These are phyloP conservation scores for Barbatosphaeria neglecta DNA, from an alignment of 495 filamentous ascomycete species.

Conservation along the genomic window DNA sequence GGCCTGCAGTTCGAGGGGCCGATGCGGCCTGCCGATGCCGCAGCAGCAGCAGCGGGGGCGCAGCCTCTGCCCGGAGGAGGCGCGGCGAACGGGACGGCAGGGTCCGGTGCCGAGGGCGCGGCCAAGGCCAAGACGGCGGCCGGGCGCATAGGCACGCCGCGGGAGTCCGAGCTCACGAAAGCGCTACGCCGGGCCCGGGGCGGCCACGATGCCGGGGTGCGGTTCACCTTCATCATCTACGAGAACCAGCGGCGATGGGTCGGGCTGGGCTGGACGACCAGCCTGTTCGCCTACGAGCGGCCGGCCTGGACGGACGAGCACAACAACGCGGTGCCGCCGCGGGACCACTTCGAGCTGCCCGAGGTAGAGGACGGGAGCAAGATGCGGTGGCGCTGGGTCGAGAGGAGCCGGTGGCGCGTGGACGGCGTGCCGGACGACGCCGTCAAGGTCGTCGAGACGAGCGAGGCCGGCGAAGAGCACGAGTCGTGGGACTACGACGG, in stretches of 20 bases:
- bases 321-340: conserved; percentile 63
- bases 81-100: conserved; percentile 1
- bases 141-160: conserved; percentile 4
- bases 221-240: conserved; percentile 90
- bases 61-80: conserved; percentile 6
- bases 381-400: conserved; percentile 82
- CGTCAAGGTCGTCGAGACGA: conserved; percentile 30
- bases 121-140: conserved; percentile 5
- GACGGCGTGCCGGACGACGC: conserved; percentile 57
- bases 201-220: conserved; percentile 56
- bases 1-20: conserved; percentile 57
- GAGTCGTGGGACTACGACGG: conserved; percentile 38
- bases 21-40: conserved; percentile 9
- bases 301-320: conserved; percentile 93
- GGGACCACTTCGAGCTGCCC: conserved; percentile 75
- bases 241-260: conserved; percentile 97
- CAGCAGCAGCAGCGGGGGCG: conserved; percentile 8
- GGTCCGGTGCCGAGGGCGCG: conserved; percentile 6
- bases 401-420: conserved; percentile 73
- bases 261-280: conserved; percentile 88
- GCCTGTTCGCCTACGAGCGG: conserved; percentile 78
- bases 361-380: conserved; percentile 66
- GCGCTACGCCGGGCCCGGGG: conserved; percentile 19
- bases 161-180: conserved; percentile 25
- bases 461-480: conserved; percentile 31